phyloP scores from a whole-genome alignment of 768 basidiomycete species.

The Saitozyma sp. region DNA sequence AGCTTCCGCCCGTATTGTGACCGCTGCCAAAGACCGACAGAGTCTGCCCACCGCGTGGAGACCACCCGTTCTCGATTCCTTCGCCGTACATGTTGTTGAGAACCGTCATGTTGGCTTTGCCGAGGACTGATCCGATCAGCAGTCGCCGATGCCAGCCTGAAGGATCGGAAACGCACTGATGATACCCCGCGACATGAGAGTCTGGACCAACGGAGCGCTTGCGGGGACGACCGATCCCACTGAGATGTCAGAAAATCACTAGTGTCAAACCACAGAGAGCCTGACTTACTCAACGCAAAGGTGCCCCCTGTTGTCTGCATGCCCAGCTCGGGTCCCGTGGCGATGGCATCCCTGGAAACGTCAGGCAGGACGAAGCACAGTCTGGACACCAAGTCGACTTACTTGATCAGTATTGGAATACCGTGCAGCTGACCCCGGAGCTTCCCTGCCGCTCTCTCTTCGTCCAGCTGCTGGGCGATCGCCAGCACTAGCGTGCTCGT shows the following conservation, averaged over 20 bases:
- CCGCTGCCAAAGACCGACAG: slow-evolving; percentile 12
- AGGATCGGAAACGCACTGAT: slow-evolving; percentile 16
- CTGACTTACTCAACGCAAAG: slow-evolving; percentile 14
- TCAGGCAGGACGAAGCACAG: no score
- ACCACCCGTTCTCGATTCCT: slow-evolving; percentile 12
- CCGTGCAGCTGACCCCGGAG: slow-evolving; percentile 18
- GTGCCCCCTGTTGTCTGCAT: slow-evolving; percentile 27
- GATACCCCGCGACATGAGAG: no score
- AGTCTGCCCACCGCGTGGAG: slow-evolving; percentile 16
- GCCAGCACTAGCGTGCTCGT: slow-evolving; percentile 3
- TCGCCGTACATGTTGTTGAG: slow-evolving; percentile 1
- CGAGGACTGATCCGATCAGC: slow-evolving; percentile 12
- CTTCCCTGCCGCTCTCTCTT: slow-evolving; percentile 8
- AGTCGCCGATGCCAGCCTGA: neutral
- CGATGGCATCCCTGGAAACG: slow-evolving; percentile 17
- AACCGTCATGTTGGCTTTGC: slow-evolving; percentile 25
- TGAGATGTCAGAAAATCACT: no score
- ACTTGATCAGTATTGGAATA: slow-evolving; percentile 23
- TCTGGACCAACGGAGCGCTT: no score
- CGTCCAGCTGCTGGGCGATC: slow-evolving; percentile 14
- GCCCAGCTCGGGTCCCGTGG: slow-evolving; percentile 17
- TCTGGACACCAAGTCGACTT: neutral
- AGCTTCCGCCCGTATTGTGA: slow-evolving; percentile 7
- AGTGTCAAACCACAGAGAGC: neutral
- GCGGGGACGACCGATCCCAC: no score